Percentiles rank a stretch among this genome's conserved stretches.
Evolutionary conservation across 257 asterid species (phyloP).

Genomic region (Solanum sejunctum): DNA sequence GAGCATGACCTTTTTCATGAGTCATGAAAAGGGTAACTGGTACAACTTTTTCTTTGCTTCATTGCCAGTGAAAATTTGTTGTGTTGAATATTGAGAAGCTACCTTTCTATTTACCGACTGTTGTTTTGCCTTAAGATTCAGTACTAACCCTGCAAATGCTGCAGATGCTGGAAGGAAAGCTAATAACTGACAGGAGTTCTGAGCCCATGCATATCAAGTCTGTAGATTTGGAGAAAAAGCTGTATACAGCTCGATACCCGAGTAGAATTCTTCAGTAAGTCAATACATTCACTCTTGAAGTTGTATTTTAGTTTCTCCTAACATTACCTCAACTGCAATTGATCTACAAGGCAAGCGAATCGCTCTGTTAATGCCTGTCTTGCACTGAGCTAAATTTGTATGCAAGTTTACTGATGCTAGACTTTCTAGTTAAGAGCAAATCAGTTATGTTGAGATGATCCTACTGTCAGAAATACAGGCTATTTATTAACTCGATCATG

Average conservation of each 20-base stretch:
- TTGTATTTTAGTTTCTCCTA: not conserved
- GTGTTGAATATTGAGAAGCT: not conserved
- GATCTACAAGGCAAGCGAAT: not conserved
- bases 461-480: not conserved
- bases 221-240: slow-evolving; percentile 38
- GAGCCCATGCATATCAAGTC: slow-evolving; percentile 26
- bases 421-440: not conserved
- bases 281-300: not conserved
- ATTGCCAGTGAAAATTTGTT: not conserved
- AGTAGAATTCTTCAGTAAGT: slow-evolving; percentile 45
- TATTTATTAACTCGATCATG: not conserved
- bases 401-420: not conserved
- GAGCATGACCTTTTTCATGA: not conserved
- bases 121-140: not conserved
- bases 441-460: not conserved
- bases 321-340: not conserved
- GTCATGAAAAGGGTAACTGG: not conserved
- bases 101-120: not conserved
- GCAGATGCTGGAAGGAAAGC: slow-evolving; percentile 42
- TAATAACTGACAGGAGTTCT: slow-evolving; percentile 1
- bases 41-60: not conserved
- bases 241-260: slow-evolving; percentile 27
- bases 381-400: not conserved
- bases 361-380: not conserved
- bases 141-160: not conserved